Evolutionary conservation across 169 alveolate genomes (phyloP).

Genomic region (Pseudocohnilembus persalinus): DNA sequence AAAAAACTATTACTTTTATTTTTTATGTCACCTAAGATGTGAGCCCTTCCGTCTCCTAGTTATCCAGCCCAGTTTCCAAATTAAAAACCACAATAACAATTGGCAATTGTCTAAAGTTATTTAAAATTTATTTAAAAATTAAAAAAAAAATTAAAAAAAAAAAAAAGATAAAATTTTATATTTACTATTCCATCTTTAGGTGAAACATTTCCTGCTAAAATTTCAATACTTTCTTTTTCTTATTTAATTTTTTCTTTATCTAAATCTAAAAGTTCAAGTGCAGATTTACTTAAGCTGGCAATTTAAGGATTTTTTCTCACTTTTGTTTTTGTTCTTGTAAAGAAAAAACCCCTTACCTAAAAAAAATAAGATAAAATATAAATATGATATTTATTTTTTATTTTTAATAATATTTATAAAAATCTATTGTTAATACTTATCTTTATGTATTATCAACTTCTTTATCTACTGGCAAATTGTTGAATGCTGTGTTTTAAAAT

Average conservation of each 20-base stretch:
- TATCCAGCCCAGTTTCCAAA: conserved; percentile 69
- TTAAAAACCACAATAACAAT: conserved; percentile 68
- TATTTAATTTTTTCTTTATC: conserved; percentile 10
- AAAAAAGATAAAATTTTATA: too few species aligned
- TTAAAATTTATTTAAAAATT: not conserved
- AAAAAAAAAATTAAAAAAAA: not conserved
- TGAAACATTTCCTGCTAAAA: conserved; percentile 50
- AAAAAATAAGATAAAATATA: not conserved
- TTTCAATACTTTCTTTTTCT: conserved; percentile 24
- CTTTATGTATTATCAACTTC: not conserved
- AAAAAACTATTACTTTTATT: conserved; percentile 5
- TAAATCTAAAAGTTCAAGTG: conserved; percentile 28
- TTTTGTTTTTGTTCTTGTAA: conserved; percentile 37
- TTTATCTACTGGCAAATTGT: not conserved
- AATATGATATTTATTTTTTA: not conserved
- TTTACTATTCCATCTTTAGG: conserved; percentile 19
- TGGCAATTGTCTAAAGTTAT: conserved; percentile 47
- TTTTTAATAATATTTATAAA: not conserved
- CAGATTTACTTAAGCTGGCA: conserved; percentile 27
- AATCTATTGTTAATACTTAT: not conserved
- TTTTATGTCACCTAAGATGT: conserved; percentile 55
- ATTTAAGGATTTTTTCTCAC: conserved; percentile 51
- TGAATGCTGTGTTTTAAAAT: not conserved
- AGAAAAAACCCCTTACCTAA: conserved; percentile 49
- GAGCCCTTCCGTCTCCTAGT: conserved; percentile 77